Base-by-base conservation (phyloP, 768 basidiomycete genomes). In the Cystobasidium ongulense region DNA sequence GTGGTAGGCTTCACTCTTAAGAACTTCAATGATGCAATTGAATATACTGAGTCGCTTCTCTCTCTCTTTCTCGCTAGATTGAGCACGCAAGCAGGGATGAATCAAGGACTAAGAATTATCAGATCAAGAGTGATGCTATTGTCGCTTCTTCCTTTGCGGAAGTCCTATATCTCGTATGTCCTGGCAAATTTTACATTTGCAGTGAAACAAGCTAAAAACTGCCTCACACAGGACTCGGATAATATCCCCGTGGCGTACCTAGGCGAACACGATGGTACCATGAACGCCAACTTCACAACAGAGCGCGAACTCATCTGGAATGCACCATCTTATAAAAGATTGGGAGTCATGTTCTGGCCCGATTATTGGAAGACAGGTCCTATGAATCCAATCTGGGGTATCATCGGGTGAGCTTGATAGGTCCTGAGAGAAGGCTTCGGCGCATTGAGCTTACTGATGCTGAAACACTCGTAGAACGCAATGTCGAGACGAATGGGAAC, bases 401-500 rank as follows among this genome's bases (percentile, higher is more conserved):
- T 74, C 53, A 74, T 74, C 39, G 75, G 75, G 52, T 67, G 23
- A 27, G 65, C 27, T 27, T 13, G 13, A 13, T 39, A n/a, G n/a
- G n/a, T n/a, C n/a, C n/a, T n/a, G n/a, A n/a, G n/a, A n/a, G n/a
- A n/a, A n/a, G n/a, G n/a, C n/a, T n/a, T n/a, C n/a, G n/a, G n/a
- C n/a, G n/a, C n/a, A n/a, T n/a, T n/a, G n/a, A n/a, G n/a, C n/a
- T n/a, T n/a, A n/a, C n/a, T 80, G 1, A 81, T 83, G 62, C 76
- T 83, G 43, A n/a, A 82, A 82, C 38, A 23, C 8, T 29, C 25
- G 11, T 21, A 59, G 57, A 27, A 80, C 82, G 0, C 80, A 83
- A 59, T 84, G 83, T 68, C 75, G 83, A 13, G 82, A 83, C 74
- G 83, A 84, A 74, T 84, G 81, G 81, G 82, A 84, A 66, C 80